Evolutionary conservation across 2,329 filamentous ascomycete species (phyloP).

Genomic region (Alternaria angustiovoidea): DNA sequence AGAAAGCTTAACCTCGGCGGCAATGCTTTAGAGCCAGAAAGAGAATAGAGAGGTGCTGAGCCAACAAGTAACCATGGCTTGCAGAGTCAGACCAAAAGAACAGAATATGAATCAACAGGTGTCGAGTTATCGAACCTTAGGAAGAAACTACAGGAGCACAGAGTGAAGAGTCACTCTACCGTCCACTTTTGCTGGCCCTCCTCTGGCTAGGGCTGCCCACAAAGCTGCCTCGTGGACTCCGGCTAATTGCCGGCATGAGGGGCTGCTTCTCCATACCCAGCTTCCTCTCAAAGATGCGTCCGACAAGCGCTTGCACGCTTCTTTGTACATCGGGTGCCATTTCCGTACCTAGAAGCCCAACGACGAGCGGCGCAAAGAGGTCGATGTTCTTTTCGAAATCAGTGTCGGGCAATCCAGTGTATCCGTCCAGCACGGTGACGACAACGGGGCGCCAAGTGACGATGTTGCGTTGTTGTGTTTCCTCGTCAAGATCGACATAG

Average conservation of each 20-base stretch:
- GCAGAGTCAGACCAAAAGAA: neutral
- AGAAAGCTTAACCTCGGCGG: neutral
- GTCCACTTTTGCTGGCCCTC: constrained; percentile 18
- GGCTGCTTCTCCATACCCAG: constrained; percentile 30
- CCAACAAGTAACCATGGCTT: neutral
- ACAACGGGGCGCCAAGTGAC: constrained; percentile 97
- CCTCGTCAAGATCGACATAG: constrained; percentile 88
- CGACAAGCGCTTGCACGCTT: constrained; percentile 78
- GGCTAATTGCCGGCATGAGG: constrained; percentile 33
- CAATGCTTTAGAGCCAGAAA: neutral
- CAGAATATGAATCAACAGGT: neutral
- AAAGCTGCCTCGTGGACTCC: constrained; percentile 36
- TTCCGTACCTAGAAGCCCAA: constrained; percentile 84
- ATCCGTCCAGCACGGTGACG: constrained; percentile 94
- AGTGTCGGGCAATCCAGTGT: constrained; percentile 79
- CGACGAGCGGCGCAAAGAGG: constrained; percentile 84
- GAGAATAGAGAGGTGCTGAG: constrained; percentile 3
- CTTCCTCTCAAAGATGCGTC: constrained; percentile 76
- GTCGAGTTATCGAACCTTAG: neutral
- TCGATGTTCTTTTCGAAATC: constrained; percentile 82
- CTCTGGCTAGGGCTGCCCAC: constrained; percentile 29
- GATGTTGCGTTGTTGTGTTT: constrained; percentile 96
- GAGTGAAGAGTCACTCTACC: constrained; percentile 7
- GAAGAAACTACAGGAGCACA: neutral
- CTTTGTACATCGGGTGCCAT: constrained; percentile 79